Percentiles rank a stretch among this genome's conserved stretches.
Evolutionary conservation across 306 rosid genomes (phyloP).

Genomic region (Crotalaria pallida): DNA sequence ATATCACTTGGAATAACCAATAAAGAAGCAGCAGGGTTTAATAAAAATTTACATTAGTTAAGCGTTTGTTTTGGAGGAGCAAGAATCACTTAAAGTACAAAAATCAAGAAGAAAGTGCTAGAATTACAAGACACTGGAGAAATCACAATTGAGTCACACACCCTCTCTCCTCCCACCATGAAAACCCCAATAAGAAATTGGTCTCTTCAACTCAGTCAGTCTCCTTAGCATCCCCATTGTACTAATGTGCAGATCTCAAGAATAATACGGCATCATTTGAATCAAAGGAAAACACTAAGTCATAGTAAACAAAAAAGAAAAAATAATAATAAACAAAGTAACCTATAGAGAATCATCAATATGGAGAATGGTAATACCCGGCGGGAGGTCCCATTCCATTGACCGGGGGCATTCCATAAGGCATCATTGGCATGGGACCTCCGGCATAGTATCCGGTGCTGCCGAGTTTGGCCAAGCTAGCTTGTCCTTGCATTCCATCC

Average conservation of each 20-base stretch:
- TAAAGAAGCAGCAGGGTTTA: conserved; percentile 17
- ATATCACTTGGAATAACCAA: conserved; percentile 23
- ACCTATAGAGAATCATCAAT: conserved; percentile 45
- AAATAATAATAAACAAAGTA: conserved; percentile 28
- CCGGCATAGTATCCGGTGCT: conserved; percentile 54
- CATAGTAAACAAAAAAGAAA: conserved; percentile 28
- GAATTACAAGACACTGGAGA: conserved; percentile 44
- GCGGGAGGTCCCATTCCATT: conserved; percentile 72
- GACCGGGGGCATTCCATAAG: conserved; percentile 87
- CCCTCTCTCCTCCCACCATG: conserved; percentile 40
- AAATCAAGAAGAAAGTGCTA: conserved; percentile 35
- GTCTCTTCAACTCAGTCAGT: conserved; percentile 36
- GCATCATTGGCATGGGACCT: conserved; percentile 49
- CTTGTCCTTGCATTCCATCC: conserved; percentile 95
- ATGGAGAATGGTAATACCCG: conserved; percentile 74
- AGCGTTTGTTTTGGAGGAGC: conserved; percentile 32
- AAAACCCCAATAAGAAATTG: conserved; percentile 36
- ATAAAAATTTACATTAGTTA: conserved; percentile 31
- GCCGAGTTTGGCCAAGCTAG: conserved; percentile 67
- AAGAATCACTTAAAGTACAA: conserved; percentile 30
- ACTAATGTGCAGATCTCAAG: conserved; percentile 48
- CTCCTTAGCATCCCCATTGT: conserved; percentile 38
- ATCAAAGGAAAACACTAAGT: conserved; percentile 38
- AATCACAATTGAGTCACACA: conserved; percentile 48
- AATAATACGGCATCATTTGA: conserved; percentile 39